Base-by-base conservation (phyloP, 192 early-diverging fungal species). In the Coemansia sp. region DNA sequence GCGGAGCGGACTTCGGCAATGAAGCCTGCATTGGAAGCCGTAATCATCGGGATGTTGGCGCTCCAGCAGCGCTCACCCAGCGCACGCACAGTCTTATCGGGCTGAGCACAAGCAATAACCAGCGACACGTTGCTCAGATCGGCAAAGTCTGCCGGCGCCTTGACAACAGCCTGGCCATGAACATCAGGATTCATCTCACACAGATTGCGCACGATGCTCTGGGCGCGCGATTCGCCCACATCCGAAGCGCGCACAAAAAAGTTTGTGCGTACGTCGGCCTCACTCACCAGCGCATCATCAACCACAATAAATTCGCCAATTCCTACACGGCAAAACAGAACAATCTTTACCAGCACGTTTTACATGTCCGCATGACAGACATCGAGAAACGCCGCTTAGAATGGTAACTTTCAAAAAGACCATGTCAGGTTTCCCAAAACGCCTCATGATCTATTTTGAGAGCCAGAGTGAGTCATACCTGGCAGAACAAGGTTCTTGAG, bases 401-500 rank as follows among this genome's bases (percentile, higher is more conserved):
- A 43, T 43, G 12, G 47, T 49, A 49, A 49, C 47, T 17, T 19
- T 49, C 19, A 19, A 19, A 49, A 49, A 21, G n/a, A 19, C n/a
- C 47, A 17, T n/a, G 17, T 19, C n/a, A 49, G 47, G 47, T 19
- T 49, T 49, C 47, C 47, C 19, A 19, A 49, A 19, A 17, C 47
- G 17, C n/a, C 47, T 19, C 47, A 49, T 49, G 47, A 49, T 19
- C 47, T 49, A 49, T 5, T n/a, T 49, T 49, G 6, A 19, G 12
- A 17, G 53, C 25, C 53, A n/a, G 23, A 37, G 19, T 56, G 29
- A 55, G 53, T 55, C 55, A 51, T 85, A 91, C 96, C 97, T 72
- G 97, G 95, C 56, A 99, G 84, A 53, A 98, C 87, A 24, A 99
- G 84, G 69, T 99, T 96, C 73, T 99, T 99, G 45, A 99, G 83